Evolutionary conservation across 202 grass and related monocot species (phyloP).

Genomic region (Bolboschoenoplectus hybrid): DNA sequence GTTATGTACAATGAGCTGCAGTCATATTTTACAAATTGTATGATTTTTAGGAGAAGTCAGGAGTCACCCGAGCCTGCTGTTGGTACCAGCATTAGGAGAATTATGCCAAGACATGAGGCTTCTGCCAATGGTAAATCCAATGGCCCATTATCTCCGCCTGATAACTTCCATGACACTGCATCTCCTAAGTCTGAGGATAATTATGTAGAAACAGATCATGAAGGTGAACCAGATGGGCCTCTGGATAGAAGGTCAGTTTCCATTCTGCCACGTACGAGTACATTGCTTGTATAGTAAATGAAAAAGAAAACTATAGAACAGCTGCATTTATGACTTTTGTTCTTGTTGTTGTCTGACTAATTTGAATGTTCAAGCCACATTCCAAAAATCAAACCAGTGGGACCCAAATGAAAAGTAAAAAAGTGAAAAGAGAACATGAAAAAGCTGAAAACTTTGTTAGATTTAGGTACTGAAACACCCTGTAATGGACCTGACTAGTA

Average conservation of each 20-base stretch:
- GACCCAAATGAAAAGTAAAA: neutral
- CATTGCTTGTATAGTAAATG: neutral
- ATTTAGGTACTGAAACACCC: neutral
- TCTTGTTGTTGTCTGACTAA: neutral
- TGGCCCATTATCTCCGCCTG: slow-evolving; percentile 56
- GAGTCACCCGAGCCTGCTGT: slow-evolving; percentile 53
- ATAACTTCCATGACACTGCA: slow-evolving; percentile 50
- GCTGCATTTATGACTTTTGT: neutral
- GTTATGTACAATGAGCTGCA: slow-evolving; percentile 6
- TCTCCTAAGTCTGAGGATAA: slow-evolving; percentile 58
- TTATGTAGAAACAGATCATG: slow-evolving; percentile 55
- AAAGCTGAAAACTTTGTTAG: neutral
- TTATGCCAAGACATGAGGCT: slow-evolving; percentile 58
- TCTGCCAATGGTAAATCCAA: slow-evolving; percentile 79
- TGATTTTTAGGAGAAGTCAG: slow-evolving; percentile 60
- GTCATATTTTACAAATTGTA: slow-evolving; percentile 40
- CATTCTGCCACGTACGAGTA: neutral
- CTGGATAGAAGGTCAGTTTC: slow-evolving; percentile 65
- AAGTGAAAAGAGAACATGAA: neutral
- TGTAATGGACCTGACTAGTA: neutral
- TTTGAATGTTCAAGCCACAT: neutral
- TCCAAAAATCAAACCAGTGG: neutral
- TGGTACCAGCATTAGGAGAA: slow-evolving; percentile 58
- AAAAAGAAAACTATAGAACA: neutral
- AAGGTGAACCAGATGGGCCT: slow-evolving; percentile 56